Base-by-base conservation (phyloP, 495 filamentous ascomycete genomes). In the Tuber calosporum region DNA sequence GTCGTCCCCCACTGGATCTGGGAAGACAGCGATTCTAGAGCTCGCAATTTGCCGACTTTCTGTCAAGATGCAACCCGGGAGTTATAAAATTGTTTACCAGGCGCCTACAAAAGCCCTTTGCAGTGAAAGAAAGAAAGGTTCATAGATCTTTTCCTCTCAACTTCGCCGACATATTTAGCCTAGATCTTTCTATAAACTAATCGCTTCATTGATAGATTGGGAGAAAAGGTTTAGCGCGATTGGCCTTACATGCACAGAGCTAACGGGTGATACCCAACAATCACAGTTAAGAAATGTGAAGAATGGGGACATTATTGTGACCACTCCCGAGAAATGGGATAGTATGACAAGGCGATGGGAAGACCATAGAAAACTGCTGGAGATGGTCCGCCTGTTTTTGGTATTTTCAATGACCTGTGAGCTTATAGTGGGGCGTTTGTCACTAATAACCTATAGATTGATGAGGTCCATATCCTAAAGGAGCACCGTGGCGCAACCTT, bases 271-370 rank as follows among this genome's bases (percentile, higher is more conserved):
- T 82, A 97, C 94, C 0, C 92, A 94, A 67, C 85, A 88, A 71
- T 83, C 84, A 1, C 90, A 97, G 77, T 84, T 97, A 73, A 85
- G 85, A 66, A 88, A 86, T 73, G 91, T 97, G 19, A 90, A 93
- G 70, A 89, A 84, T 77, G 94, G 94, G 45, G 91, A 90, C 69
- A 93, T 99, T 72, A 97, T 99, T 73, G 90, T 99, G 69, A 98
- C 95, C 0, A 99, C 95, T 0, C 95, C 95, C 1, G 95, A 99
- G 82, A 99, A 99, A 82, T 99, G 95, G 95, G 95, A 99, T 82
- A 96, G 93, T 73, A 91, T 99, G 82, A 99, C 95, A 1, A 87
- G 95, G 41, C 95, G 93, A 82, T 99, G 95, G 95, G 90, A 92
- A 78, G 95, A 98, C 78, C 93, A 98, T 79, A 86, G 86, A 68